A percentile compares a stretch with the other conserved stretches of the same genome.
Evolutionary conservation across 345 rosid genomes (phyloP).

Genomic region (Combretum micranthum): DNA sequence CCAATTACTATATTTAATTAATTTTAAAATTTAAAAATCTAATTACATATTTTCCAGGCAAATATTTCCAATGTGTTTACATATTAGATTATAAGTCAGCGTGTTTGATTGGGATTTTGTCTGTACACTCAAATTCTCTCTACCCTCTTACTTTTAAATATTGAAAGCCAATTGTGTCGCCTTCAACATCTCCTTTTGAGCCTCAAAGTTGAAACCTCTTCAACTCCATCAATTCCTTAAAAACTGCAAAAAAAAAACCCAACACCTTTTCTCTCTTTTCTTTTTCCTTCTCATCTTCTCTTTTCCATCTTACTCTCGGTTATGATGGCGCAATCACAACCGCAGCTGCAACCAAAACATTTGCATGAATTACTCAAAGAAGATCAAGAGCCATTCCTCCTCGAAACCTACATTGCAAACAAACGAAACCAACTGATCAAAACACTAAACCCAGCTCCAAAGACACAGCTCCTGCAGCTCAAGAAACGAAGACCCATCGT

Average conservation of each 20-base stretch:
- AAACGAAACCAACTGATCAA: slow-evolving; percentile 39
- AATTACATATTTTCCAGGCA: too few species aligned
- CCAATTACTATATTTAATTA: too few species aligned
- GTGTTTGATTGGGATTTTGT: too few species aligned
- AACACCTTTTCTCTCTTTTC: not conserved
- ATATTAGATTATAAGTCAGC: too few species aligned
- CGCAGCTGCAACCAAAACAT: slow-evolving; percentile 18
- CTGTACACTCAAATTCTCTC: slow-evolving; percentile 4
- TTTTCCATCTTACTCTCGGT: too few species aligned
- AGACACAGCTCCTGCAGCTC: slow-evolving; percentile 35
- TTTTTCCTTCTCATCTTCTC: not conserved
- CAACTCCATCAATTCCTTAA: slow-evolving; percentile 30
- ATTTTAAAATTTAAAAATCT: too few species aligned
- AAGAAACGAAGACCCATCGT: slow-evolving; percentile 47
- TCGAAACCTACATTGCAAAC: slow-evolving; percentile 56
- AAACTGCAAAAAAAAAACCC: slow-evolving; percentile 24
- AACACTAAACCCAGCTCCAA: slow-evolving; percentile 8
- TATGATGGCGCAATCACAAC: slow-evolving; percentile 32
- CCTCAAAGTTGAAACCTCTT: slow-evolving; percentile 38
- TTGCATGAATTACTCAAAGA: slow-evolving; percentile 65
- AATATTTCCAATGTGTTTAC: too few species aligned
- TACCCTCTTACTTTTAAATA: not conserved
- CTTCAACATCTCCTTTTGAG: not conserved
- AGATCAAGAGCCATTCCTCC: slow-evolving; percentile 87
- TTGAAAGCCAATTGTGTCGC: not conserved